Conservation (phyloP, 2,329 filamentous ascomycete species). For the Fusarium sp. region DNA sequence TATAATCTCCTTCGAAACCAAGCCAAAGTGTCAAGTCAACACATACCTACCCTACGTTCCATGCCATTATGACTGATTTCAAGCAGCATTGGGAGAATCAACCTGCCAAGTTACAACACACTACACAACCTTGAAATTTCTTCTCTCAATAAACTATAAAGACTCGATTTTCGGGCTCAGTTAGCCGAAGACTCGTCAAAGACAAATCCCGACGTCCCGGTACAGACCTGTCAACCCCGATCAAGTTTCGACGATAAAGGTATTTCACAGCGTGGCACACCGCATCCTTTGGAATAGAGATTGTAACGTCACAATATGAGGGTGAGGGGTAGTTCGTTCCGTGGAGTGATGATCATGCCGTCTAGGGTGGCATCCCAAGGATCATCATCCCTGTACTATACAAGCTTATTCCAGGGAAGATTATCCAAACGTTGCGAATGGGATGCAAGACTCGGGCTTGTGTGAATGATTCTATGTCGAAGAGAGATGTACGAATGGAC, state of each 20-base stretch:
- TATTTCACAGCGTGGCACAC: neutral
- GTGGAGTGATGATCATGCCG: neutral
- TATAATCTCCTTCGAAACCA: no score
- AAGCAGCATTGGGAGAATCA: neutral
- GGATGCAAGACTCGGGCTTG: neutral
- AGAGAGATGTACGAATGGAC: no score
- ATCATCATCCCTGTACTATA: neutral
- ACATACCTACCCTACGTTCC: neutral
- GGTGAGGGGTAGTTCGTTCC: neutral
- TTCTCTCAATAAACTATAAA: neutral
- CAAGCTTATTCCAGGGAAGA: neutral
- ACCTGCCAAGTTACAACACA: neutral
- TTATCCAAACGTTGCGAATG: no score
- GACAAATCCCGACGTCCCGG: neutral
- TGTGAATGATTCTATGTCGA: neutral
- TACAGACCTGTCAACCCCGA: neutral
- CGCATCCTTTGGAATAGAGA: neutral
- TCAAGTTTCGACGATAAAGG: neutral
- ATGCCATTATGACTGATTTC: neutral
- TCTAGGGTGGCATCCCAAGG: neutral
- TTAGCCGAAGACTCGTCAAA: neutral
- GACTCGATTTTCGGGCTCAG: no score
- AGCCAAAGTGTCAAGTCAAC: no score
- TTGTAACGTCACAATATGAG: neutral
- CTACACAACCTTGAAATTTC: neutral